Conservation (phyloP, 2,329 filamentous ascomycete species). For the Phoma sp. region DNA sequence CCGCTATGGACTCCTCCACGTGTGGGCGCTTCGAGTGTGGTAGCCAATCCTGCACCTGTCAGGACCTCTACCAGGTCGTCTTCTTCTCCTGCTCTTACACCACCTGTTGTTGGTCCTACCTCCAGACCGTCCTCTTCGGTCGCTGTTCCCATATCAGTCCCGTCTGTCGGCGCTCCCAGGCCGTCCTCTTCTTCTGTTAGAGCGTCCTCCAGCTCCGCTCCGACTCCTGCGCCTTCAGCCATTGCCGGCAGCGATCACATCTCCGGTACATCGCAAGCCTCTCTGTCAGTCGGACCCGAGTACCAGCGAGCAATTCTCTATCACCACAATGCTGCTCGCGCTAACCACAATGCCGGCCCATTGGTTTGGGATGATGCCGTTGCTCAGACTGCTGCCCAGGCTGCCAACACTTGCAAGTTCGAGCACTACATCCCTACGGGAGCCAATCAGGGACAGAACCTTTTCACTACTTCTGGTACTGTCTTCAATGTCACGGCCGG, state of each 20-base stretch:
- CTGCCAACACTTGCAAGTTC: conserved; percentile 78
- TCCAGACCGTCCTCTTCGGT: no score
- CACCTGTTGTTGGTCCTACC: neutral
- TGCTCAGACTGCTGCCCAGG: conserved; percentile 64
- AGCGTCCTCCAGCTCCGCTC: neutral
- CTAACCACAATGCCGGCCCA: conserved; percentile 74
- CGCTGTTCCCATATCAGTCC: no score
- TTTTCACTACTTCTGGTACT: conserved; percentile 70
- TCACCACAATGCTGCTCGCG: conserved; percentile 86
- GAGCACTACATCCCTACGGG: conserved; percentile 58
- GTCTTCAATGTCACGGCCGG: conserved; percentile 66
- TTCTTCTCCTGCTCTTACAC: neutral
- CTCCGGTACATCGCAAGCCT: conserved; percentile 34
- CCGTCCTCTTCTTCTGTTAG: neutral
- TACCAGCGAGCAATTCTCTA: conserved; percentile 55
- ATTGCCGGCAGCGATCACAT: conserved; percentile 19
- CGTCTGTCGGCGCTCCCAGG: neutral
- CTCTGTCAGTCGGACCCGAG: conserved; percentile 31
- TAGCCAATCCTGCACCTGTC: neutral
- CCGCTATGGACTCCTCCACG: conserved; percentile 5
- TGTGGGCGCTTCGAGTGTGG: neutral
- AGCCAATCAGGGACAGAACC: conserved; percentile 85
- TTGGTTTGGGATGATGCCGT: conserved; percentile 73
- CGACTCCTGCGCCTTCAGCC: neutral
- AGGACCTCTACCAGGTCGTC: neutral